phyloP scores from a whole-genome alignment of 2,329 filamentous ascomycete species.

The Ustilaginoidea virens region DNA sequence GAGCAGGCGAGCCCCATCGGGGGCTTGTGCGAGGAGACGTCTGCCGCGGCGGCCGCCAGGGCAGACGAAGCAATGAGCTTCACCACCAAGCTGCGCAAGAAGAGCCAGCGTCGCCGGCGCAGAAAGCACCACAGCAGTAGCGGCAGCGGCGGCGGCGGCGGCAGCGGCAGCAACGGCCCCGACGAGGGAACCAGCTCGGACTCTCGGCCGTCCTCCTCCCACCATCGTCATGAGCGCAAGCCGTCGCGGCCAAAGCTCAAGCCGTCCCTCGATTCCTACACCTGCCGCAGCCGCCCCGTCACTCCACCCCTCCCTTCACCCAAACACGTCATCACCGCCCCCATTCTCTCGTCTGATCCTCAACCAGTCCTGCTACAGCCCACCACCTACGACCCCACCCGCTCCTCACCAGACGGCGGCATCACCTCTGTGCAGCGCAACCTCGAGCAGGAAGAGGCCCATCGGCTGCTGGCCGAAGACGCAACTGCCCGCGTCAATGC shows the following conservation, averaged over 20 bases:
- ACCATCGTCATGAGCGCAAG: conserved; percentile 4
- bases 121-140: conserved; percentile 20
- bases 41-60: conserved; percentile 13
- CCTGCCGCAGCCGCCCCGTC: conserved; percentile 10
- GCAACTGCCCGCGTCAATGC: conserved; percentile 36
- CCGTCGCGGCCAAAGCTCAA: conserved; percentile 11
- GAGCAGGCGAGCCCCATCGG: conserved; percentile 17
- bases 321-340: conserved; percentile 28
- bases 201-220: conserved; percentile 8
- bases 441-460: conserved; percentile 38
- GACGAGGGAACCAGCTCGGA: conserved; percentile 7
- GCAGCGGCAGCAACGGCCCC: conserved; percentile 1
- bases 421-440: conserved; percentile 44
- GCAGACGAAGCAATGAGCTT: conserved; percentile 19
- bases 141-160: conserved; percentile 9
- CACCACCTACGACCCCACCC: conserved; percentile 36
- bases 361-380: conserved; percentile 40
- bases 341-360: conserved; percentile 31
- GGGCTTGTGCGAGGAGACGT: conserved; percentile 15
- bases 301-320: conserved; percentile 17
- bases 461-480: conserved; percentile 41
- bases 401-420: conserved; percentile 21
- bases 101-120: conserved; percentile 19
- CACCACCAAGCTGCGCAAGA: conserved; percentile 34
- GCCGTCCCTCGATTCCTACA: conserved; percentile 11